Evolutionary conservation across 176 grass and related monocot species (phyloP).

Genomic region (Raddia guianensis): DNA sequence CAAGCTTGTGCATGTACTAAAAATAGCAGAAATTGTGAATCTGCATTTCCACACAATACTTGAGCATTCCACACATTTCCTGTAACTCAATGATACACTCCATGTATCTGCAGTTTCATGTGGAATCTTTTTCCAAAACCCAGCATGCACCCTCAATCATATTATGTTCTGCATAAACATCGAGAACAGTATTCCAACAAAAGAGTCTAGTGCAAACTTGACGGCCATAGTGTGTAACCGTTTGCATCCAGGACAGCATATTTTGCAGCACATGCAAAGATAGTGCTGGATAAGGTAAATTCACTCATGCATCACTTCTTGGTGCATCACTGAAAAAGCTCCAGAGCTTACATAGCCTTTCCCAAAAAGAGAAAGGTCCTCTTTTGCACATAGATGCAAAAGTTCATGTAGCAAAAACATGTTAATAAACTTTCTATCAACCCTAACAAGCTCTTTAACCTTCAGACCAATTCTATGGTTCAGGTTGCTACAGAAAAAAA

Average conservation of each 20-base stretch:
- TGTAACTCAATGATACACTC: slow-evolving; percentile 50
- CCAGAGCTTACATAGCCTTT: slow-evolving; percentile 46
- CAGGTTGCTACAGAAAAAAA: slow-evolving; percentile 39
- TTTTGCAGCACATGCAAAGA: slow-evolving; percentile 57
- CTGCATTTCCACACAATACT: too few species aligned
- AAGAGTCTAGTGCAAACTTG: slow-evolving; percentile 52
- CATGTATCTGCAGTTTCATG: slow-evolving; percentile 62
- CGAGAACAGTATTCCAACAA: slow-evolving; percentile 51
- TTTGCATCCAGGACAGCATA: slow-evolving; percentile 50
- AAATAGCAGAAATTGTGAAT: slow-evolving; percentile 52
- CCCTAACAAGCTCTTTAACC: slow-evolving; percentile 25
- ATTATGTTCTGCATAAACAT: slow-evolving; percentile 59
- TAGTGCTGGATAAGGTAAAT: slow-evolving; percentile 61
- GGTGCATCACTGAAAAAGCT: slow-evolving; percentile 57
- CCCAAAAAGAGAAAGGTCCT: slow-evolving; percentile 47
- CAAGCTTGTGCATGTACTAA: slow-evolving; percentile 55
- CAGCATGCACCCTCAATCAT: slow-evolving; percentile 47
- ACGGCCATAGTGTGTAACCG: slow-evolving; percentile 50
- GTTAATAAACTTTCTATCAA: slow-evolving; percentile 19
- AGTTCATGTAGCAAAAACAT: slow-evolving; percentile 37
- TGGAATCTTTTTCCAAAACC: slow-evolving; percentile 60
- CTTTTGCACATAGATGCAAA: slow-evolving; percentile 50
- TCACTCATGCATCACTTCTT: slow-evolving; percentile 49
- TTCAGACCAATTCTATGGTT: slow-evolving; percentile 23
- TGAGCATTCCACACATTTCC: slow-evolving; percentile 52